Evolutionary conservation across 805 yeast genomes (phyloP), one percentile per base, ranked within the genome.

Genomic region (Lipomyces orientalis): DNA sequence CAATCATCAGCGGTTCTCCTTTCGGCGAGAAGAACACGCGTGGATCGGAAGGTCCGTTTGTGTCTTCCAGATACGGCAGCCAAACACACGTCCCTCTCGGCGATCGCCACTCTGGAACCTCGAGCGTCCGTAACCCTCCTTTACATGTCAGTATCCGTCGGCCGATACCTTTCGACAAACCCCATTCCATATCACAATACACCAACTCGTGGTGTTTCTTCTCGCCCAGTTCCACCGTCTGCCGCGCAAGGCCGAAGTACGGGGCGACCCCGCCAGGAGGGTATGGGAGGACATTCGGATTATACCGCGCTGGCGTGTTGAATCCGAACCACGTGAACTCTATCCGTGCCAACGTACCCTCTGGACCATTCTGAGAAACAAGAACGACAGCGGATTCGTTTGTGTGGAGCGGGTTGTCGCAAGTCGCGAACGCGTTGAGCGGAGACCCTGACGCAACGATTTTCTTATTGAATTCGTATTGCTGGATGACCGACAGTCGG

Each of bases 1-100:
- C 65, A 43, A 60, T 25, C 62, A 68, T 37, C 16, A 68, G 29
- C 5, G 71, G 71, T 58, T 68, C 71, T 12, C 71, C 71, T n/a
- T 37, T 10, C 7, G 71, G 71, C 14, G 71, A 66, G 43, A 62
- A 58, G 43, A 66, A 67, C 29, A 62, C 22, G 10, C 70, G 64
- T 4, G 71, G 64, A 35, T 68, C 71, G 54, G 22, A 22, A 16
- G 58, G 64, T 12, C 70, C 70, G 34, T 59, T 61, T 25, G 54
- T 29, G 7, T 31, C 9, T 16, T 46, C 54, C 29, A 68, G 57
- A 14, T 7, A 43, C 10, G 60, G 52, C 22, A 39, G 16, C 25
- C 25, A 22, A 9, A 55, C 9, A 60, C 70, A 68, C 9, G 59
- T 31, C 19, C 67, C 66, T 12, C 29, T 14, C 7, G 66, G 64